A percentile compares a stretch with the other conserved stretches of the same genome.
Evolutionary conservation across 306 rosid species (phyloP).

Genomic region (Cyamopsis tetragonoloba): DNA sequence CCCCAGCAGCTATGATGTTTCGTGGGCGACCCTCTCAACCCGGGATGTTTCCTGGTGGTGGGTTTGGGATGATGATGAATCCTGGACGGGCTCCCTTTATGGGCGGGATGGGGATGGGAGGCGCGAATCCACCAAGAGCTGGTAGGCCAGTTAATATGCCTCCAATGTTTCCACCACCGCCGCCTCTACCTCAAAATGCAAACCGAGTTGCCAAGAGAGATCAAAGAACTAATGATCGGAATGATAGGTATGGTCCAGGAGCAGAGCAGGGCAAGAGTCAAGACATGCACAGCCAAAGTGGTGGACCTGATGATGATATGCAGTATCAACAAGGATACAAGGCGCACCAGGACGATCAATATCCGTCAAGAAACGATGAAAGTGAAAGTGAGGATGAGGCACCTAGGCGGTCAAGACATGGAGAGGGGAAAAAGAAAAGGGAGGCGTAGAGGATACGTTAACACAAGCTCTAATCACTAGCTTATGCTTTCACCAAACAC

Average conservation of each 20-base stretch:
- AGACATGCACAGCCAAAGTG: constrained; percentile 53
- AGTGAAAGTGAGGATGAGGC: constrained; percentile 98
- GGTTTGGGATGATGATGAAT: constrained; percentile 98
- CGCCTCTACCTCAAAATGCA: constrained; percentile 53
- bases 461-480: constrained; percentile 51
- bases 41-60: constrained; percentile 87
- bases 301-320: constrained; percentile 66
- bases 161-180: constrained; percentile 78
- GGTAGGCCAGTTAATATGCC: constrained; percentile 78
- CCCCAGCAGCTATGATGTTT: constrained; percentile 87
- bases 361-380: constrained; percentile 65
- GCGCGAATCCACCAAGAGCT: constrained; percentile 65
- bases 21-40: constrained; percentile 90
- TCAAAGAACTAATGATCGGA: constrained; percentile 64
- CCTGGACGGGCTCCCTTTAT: constrained; percentile 86
- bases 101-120: constrained; percentile 89
- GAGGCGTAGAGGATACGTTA: constrained; percentile 57
- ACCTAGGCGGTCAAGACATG: constrained; percentile 93
- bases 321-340: constrained; percentile 65
- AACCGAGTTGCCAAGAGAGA: constrained; percentile 64
- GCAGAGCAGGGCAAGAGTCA: constrained; percentile 71
- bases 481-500: constrained; percentile 17
- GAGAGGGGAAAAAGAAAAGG: constrained; percentile 91
- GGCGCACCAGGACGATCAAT: constrained; percentile 54
- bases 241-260: constrained; percentile 63